Conservation (phyloP, 2,329 filamentous ascomycete genomes). For the Colletotrichum cereale region DNA sequence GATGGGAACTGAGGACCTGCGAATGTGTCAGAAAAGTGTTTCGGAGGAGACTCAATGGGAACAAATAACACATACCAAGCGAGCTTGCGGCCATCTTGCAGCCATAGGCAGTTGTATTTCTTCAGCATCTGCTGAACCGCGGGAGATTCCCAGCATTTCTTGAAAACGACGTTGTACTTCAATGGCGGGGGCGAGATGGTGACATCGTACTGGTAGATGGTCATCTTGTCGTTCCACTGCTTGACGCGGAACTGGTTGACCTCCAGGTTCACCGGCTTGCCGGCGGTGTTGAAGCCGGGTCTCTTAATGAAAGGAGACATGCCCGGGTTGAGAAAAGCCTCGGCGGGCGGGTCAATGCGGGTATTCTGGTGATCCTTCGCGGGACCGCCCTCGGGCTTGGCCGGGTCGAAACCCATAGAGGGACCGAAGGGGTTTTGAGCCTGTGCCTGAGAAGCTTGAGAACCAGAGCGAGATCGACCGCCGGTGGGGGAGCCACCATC, state of each 20-base stretch:
- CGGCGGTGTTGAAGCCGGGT: constrained; percentile 69
- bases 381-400: constrained; percentile 47
- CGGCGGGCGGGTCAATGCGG: constrained; percentile 69
- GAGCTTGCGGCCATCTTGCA: constrained; percentile 87
- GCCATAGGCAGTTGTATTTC: constrained; percentile 65
- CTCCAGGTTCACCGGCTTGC: constrained; percentile 65
- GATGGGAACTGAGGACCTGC: constrained; percentile 55
- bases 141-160: constrained; percentile 80
- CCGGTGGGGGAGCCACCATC: constrained; percentile 14
- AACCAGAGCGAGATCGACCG: constrained; percentile 26
- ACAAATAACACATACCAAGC: constrained; percentile 75
- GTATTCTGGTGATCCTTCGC: constrained; percentile 53
- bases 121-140: constrained; percentile 68
- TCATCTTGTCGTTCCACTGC: constrained; percentile 65
- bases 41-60: not conserved
- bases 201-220: constrained; percentile 89
- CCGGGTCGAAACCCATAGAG: constrained; percentile 59
- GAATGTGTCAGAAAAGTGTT: constrained; percentile 33
- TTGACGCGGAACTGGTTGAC: constrained; percentile 83
- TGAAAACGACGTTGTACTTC: constrained; percentile 73
- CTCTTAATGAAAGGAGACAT: constrained; percentile 57
- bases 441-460: constrained; percentile 16
- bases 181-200: constrained; percentile 72
- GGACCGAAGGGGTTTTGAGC: constrained; percentile 22
- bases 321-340: constrained; percentile 60